Evolutionary conservation across 495 filamentous ascomycete genomes (phyloP).

Genomic region (Hypoxylon intermedium): DNA sequence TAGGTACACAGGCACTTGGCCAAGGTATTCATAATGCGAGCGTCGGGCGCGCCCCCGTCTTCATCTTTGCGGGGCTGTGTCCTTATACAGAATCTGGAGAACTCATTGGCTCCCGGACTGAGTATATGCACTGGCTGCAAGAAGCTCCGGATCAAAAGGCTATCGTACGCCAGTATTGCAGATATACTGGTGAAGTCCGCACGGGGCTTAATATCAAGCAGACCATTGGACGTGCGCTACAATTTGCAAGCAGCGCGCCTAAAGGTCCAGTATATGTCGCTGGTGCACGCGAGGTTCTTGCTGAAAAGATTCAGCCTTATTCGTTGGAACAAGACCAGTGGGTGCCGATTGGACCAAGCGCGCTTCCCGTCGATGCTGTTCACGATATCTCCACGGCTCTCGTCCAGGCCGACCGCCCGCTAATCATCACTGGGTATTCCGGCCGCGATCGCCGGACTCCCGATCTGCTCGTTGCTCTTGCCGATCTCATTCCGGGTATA

Average conservation of each 20-base stretch:
- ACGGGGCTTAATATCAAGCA: conserved; percentile 80
- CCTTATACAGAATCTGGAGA: conserved; percentile 81
- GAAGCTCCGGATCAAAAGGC: conserved; percentile 81
- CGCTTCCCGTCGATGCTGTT: conserved; percentile 65
- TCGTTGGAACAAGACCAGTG: conserved; percentile 66
- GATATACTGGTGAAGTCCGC: conserved; percentile 76
- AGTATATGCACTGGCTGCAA: conserved; percentile 86
- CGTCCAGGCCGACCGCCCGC: conserved; percentile 66
- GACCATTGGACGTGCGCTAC: conserved; percentile 75
- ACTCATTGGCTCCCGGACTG: conserved; percentile 72
- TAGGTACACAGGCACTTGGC: conserved; percentile 78
- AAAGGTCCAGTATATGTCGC: conserved; percentile 75
- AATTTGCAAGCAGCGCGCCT: conserved; percentile 75
- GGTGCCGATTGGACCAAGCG: conserved; percentile 67
- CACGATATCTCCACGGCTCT: conserved; percentile 65
- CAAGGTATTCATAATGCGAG: conserved; percentile 85
- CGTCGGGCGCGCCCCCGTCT: conserved; percentile 72
- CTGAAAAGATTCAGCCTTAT: conserved; percentile 76
- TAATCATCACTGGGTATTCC: conserved; percentile 73
- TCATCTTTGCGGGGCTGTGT: conserved; percentile 79
- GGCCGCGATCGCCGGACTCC: conserved; percentile 67
- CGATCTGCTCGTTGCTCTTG: conserved; percentile 66
- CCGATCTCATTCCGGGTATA: conserved; percentile 68
- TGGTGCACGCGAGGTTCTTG: conserved; percentile 73
- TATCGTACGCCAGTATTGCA: conserved; percentile 78